A percentile compares a stretch with the other conserved stretches of the same genome.
These are phyloP conservation scores for Citrus australasica DNA, from an alignment of 345 rosid species.

Conservation along the genomic window DNA sequence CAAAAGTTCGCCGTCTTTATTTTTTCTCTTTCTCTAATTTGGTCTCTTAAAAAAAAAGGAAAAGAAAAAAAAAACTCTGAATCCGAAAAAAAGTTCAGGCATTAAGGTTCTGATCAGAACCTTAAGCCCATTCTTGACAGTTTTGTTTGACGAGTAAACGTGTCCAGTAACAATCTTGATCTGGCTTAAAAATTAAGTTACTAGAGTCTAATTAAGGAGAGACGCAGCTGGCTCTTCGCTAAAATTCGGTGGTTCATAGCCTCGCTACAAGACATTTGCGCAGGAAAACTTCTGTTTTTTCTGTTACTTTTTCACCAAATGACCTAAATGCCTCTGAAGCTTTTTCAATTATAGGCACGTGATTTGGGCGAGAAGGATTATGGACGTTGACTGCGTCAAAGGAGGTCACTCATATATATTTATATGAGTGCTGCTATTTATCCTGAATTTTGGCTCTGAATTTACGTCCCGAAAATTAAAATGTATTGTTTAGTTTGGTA, in stretches of 20 bases:
- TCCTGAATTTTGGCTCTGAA: rapidly evolving
- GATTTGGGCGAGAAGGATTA: no score
- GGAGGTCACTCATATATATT: no score
- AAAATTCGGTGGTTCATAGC: neutral
- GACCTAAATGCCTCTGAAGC: neutral
- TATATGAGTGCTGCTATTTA: no score
- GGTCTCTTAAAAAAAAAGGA: neutral
- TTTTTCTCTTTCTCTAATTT: neutral
- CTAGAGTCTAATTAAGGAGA: neutral
- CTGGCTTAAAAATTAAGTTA: neutral
- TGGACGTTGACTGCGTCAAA: no score
- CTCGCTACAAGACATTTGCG: conserved; percentile 8
- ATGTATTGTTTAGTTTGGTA: rapidly evolving
- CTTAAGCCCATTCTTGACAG: neutral
- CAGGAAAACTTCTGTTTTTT: conserved; percentile 5
- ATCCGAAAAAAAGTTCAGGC: conserved; percentile 4
- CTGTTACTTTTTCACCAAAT: neutral
- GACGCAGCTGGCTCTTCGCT: conserved; percentile 10
- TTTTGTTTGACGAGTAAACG: neutral
- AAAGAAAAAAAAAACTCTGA: neutral
- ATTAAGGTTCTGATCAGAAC: neutral
- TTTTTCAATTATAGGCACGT: neutral
- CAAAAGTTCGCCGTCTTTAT: neutral
- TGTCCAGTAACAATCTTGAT: neutral
- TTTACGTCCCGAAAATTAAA: rapidly evolving